Base-by-base conservation (phyloP, 257 asterid species). In the Solanum corneliomulleri region DNA sequence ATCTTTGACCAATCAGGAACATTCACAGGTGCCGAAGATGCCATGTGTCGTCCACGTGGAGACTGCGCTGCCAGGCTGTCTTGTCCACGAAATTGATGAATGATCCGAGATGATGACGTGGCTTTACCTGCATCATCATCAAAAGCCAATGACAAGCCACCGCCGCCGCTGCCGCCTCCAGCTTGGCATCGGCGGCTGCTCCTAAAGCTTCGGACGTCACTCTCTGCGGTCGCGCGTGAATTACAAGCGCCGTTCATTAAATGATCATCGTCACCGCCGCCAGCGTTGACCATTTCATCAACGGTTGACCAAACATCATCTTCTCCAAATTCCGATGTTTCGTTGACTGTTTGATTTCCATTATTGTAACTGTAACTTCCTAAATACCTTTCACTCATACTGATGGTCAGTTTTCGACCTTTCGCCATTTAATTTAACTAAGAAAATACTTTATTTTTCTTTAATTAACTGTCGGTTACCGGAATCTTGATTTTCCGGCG, bases 1-100 rank as follows among this genome's bases (percentile, higher is more conserved):
- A 95, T 92, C 88, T 93, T 95, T 2, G 98, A 94, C 98, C 99
- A 96, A 58, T 96, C 96, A 0, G 98, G 98, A 25, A 96, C 95
- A 88, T 93, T 93, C 9, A 96, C 90, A 3, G 98, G 99, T 4
- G 96, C 96, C 3, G 98, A 95, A 0, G 90, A 86, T 2, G 98
- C 98, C 92, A 95, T 49, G 71, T 91, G 31, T 93, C 47, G 86
- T 85, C 8, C 92, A 86, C 90, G 92, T 71, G 96, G 91, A 9
- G 94, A 87, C 3, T 90, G 87, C 42, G 39, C 88, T 62, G 70
- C 70, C 70, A 62, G 29, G 70, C 31, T 62, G 27, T 91, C 94
- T 75, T 89, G 94, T 20, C 90, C 90, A 3, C 89, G 93, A 89
- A 88, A 88, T 58, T 94, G 98, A 93, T 89, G 96, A 49, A 92